phyloP scores from a whole-genome alignment of 139 green algal genomes.

The Micractinium sp. region DNA sequence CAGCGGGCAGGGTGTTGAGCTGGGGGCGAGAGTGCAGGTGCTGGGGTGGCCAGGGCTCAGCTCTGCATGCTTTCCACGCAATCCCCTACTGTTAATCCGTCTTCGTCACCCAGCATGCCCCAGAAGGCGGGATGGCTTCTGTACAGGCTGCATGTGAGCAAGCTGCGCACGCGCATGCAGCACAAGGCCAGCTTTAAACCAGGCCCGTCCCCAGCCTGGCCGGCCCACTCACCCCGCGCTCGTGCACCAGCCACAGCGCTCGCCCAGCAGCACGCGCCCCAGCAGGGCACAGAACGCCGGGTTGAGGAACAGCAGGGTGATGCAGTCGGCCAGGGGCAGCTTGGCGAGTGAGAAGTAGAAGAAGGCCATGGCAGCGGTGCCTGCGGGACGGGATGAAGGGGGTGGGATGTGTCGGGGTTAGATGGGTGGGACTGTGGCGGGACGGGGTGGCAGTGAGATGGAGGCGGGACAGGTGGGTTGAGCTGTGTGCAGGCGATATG shows the following conservation, averaged over 20 bases:
- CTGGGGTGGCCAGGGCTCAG: no score
- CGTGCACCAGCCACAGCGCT: conserved; percentile 22
- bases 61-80: no score
- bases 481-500: neutral
- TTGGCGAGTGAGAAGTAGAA: conserved; percentile 53
- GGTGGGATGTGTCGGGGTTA: neutral
- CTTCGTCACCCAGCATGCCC: no score
- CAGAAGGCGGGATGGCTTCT: no score
- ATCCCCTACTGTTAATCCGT: no score
- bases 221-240: conserved; percentile 27
- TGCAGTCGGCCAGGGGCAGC: conserved; percentile 44
- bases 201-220: neutral
- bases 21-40: neutral
- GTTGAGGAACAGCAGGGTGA: conserved; percentile 58
- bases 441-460: neutral
- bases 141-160: no score
- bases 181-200: no score
- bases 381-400: neutral
- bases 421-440: neutral
- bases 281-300: conserved; percentile 47
- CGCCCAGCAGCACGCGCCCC: conserved; percentile 38
- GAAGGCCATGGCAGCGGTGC: conserved; percentile 38
- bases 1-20: neutral
- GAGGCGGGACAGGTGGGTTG: no score
- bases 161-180: no score